A percentile compares a stretch with the other conserved stretches of the same genome.
phyloP scores from a whole-genome alignment of 1,139 yeast genomes.

The Saccharomyces hybrid region DNA sequence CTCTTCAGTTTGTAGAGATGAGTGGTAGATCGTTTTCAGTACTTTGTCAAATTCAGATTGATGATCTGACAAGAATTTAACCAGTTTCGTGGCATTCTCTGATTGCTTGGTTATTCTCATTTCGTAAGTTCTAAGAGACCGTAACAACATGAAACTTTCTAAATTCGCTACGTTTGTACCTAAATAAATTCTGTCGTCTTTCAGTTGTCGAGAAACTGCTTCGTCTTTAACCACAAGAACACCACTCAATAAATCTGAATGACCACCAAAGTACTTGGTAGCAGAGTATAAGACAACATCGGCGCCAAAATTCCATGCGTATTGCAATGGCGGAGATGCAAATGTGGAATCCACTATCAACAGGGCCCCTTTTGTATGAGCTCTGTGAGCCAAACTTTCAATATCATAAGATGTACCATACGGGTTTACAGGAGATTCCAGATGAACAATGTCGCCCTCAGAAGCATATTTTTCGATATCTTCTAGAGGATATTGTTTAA shows the following conservation, averaged over 20 bases:
- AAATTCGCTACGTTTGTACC: constrained; percentile 77
- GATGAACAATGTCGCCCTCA: constrained; percentile 70
- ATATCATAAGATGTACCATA: constrained; percentile 65
- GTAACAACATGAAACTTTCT: constrained; percentile 63
- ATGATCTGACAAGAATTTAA: constrained; percentile 48
- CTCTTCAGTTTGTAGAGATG: constrained; percentile 62
- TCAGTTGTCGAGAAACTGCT: constrained; percentile 40
- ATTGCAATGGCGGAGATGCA: constrained; percentile 87
- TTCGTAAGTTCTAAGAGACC: constrained; percentile 76
- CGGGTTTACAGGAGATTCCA: constrained; percentile 88
- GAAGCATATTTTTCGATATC: constrained; percentile 44
- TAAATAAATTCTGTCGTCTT: constrained; percentile 54
- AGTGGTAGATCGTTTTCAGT: constrained; percentile 52
- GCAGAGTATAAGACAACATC: constrained; percentile 86
- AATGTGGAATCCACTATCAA: constrained; percentile 78
- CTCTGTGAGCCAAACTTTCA: constrained; percentile 50
- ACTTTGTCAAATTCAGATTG: constrained; percentile 37
- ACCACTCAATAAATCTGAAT: constrained; percentile 86
- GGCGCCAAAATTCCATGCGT: constrained; percentile 74
- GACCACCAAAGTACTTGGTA: constrained; percentile 89
- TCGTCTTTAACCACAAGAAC: constrained; percentile 55
- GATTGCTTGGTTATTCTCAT: constrained; percentile 63
- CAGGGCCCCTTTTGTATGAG: constrained; percentile 63
- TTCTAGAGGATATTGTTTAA: constrained; percentile 45
- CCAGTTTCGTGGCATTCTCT: constrained; percentile 54